Evolutionary conservation across 2,329 filamentous ascomycete species (phyloP).

Genomic region (Lachnellula willkommii): DNA sequence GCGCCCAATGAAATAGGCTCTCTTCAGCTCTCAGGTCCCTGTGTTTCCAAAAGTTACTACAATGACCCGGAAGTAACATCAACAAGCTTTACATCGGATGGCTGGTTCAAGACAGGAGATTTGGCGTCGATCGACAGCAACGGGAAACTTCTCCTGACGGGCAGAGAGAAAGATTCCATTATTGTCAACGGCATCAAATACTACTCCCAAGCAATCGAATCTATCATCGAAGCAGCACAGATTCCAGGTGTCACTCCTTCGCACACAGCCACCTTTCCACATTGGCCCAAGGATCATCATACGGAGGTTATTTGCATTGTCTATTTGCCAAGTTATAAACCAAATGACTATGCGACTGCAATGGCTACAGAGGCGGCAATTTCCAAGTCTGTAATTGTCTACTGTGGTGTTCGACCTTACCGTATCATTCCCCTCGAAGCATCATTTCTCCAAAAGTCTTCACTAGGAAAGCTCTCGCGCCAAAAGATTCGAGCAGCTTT

Average conservation of each 20-base stretch:
- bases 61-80: constrained; percentile 44
- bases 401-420: constrained; percentile 21
- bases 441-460: constrained; percentile 30
- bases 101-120: constrained; percentile 42
- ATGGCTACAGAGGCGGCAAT: constrained; percentile 24
- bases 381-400: constrained; percentile 17
- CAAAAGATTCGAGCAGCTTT: constrained; percentile 31
- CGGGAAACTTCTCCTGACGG: constrained; percentile 35
- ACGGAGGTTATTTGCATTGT: constrained; percentile 39
- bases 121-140: constrained; percentile 31
- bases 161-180: constrained; percentile 39
- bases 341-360: constrained; percentile 22
- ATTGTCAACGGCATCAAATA: constrained; percentile 45
- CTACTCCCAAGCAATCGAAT: constrained; percentile 35
- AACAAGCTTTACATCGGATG: constrained; percentile 48
- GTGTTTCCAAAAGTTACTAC: constrained; percentile 51
- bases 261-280: constrained; percentile 38
- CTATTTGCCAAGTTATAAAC: constrained; percentile 33
- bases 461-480: constrained; percentile 38
- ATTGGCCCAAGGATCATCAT: constrained; percentile 23
- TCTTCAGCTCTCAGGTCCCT: constrained; percentile 33
- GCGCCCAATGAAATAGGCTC: constrained; percentile 21
- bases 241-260: constrained; percentile 24
- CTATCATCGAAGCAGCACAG: constrained; percentile 33
- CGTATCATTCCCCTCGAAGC: constrained; percentile 27